A percentile compares a stretch with the other conserved stretches of the same genome.
Evolutionary conservation across 768 basidiomycete species (phyloP).

Genomic region (Phlegmacium glaucopus): DNA sequence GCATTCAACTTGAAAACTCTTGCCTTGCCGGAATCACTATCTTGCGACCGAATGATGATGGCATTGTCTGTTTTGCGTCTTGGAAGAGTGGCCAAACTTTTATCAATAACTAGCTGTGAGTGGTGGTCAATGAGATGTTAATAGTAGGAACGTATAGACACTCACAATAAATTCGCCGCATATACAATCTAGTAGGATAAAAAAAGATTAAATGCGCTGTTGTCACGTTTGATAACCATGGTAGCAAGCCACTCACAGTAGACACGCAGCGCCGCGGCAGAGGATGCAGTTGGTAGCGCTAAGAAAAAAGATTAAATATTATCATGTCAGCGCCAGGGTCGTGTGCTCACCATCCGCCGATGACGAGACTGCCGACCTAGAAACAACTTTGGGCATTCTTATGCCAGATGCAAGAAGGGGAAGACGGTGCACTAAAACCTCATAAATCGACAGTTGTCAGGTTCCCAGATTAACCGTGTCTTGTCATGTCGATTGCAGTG

Average conservation of each 20-base stretch:
- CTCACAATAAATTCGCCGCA: constrained; percentile 85
- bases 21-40: constrained; percentile 51
- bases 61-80: constrained; percentile 76
- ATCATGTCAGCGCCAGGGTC: neutral
- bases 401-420: constrained; percentile 5
- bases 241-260: constrained; percentile 58
- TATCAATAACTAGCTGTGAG: constrained; percentile 76
- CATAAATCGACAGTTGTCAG: neutral
- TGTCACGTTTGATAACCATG: neutral
- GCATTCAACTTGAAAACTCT: constrained; percentile 89
- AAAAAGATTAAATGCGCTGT: neutral
- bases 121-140: neutral
- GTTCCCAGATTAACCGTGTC: neutral
- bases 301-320: constrained; percentile 11
- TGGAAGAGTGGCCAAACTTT: constrained; percentile 63
- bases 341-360: constrained; percentile 71
- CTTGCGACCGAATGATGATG: constrained; percentile 74
- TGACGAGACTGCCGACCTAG: constrained; percentile 83
- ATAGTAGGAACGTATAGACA: constrained; percentile 9
- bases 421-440: neutral
- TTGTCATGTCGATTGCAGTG: neutral
- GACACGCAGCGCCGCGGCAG: constrained; percentile 71
- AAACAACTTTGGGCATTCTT: constrained; percentile 88
- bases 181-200: constrained; percentile 59
- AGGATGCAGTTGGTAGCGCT: constrained; percentile 81